Conservation (phyloP, 1,284 basidiomycete genomes). For the Boletus nobilissimus region DNA sequence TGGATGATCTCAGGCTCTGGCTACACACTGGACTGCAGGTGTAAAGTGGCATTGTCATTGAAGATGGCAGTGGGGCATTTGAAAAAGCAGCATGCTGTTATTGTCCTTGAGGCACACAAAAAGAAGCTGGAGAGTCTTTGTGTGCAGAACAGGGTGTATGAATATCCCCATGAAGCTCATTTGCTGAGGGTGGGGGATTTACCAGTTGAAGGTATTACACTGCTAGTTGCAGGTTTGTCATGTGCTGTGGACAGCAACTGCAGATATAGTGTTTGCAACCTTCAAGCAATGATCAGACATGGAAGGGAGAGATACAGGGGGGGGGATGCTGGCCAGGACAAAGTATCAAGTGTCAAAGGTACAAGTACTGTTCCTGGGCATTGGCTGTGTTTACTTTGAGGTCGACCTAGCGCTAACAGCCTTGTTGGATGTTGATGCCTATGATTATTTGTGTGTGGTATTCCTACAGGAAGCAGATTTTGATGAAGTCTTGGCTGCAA, state of each 20-base stretch:
- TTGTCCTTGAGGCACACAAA: neutral
- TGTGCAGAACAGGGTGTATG: neutral
- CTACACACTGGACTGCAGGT: neutral
- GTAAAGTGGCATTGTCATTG: neutral
- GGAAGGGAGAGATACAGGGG: neutral
- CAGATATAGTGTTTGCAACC: neutral
- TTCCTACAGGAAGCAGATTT: neutral
- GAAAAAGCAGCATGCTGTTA: neutral
- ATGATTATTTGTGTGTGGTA: neutral
- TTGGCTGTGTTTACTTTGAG: neutral
- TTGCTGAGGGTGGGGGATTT: neutral
- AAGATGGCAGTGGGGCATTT: neutral
- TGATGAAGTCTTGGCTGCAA: too few species aligned
- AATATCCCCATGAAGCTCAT: neutral
- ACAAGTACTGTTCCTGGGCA: neutral
- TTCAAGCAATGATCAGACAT: neutral
- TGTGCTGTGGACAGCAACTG: neutral
- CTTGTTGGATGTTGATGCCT: rapidly evolving
- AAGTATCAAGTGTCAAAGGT: neutral
- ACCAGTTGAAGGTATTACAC: neutral
- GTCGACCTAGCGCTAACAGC: neutral
- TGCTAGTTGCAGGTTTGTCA: neutral
- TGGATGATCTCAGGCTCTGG: neutral
- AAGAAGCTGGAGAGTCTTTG: neutral
- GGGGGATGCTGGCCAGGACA: neutral